Base-by-base conservation (phyloP, 305 asterid species). In the Fraxinus sp. region DNA sequence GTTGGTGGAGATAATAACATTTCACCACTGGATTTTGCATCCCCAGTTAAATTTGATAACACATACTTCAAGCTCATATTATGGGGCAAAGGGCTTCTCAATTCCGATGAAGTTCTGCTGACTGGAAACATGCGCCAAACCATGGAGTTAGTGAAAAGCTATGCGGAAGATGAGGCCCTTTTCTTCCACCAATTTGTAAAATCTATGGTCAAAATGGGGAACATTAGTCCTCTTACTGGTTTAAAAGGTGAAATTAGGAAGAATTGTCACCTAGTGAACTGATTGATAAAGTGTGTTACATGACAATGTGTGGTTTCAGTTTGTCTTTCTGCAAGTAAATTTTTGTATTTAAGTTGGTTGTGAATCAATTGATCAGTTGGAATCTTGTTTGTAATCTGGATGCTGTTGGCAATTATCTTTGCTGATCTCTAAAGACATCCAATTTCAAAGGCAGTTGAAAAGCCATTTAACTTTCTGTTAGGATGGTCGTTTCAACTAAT, bases 181-280 rank as follows among this genome's bases (percentile, higher is more conserved):
- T 95, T 95, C 89, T 94, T 93, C 78, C 88, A 86, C 78, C 91
- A 94, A 71, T 94, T 95, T 81, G 93, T 94, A 0, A 87, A 80
- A 10, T 95, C 99, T 32, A 95, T 95, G 98, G 88, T 89, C 13
- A 93, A 90, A 80, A 90, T 94, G 98, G 96, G 96, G 5, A 91
- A 83, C 79, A 93, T 94, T 33, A 89, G 76, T 74, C 94, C 93
- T 74, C 91, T 95, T 11, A 41, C 87, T 71, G 96, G 97, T n/a
- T 76, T 81, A 0, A 78, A 86, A 1, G 95, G 98, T 7, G 97
- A 94, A 87, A 87, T 93, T 36, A 92, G 99, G 80, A 90, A 89
- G 71, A 92, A 91, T 18, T 95, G 98, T 78, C 93, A 89, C n/a
- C 81, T 36, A n/a, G 46, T 89, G 41, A 92, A 93, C 84, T 93